These are phyloP conservation scores for Aphanomyces euteiches DNA, from an alignment of 352 stramenopile species.

Conservation along the genomic window DNA sequence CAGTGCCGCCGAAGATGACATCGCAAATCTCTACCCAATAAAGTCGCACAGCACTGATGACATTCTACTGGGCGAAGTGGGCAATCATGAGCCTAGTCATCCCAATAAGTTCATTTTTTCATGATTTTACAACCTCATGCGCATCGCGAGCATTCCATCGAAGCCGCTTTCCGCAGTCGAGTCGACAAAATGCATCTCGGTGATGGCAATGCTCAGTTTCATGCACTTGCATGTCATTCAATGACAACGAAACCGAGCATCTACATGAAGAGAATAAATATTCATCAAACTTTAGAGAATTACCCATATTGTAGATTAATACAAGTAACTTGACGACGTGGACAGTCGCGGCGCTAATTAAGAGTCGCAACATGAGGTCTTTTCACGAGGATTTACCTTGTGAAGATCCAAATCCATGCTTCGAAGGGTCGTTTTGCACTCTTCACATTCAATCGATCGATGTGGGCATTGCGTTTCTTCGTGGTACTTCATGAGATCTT, in stretches of 20 bases:
- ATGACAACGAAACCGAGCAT: slow-evolving; percentile 37
- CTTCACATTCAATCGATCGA: slow-evolving; percentile 51
- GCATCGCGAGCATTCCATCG: slow-evolving; percentile 43
- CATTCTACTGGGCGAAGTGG: slow-evolving; percentile 47
- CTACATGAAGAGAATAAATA: background rate
- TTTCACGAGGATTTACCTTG: slow-evolving; percentile 28
- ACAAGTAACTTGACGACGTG: slow-evolving; percentile 43
- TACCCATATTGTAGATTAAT: slow-evolving; percentile 56
- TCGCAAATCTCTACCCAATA: slow-evolving; percentile 44
- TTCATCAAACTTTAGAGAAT: background rate
- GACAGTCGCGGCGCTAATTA: slow-evolving; percentile 34
- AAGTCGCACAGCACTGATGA: slow-evolving; percentile 38
- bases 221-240: slow-evolving; percentile 41
- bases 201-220: slow-evolving; percentile 57
- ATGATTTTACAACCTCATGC: slow-evolving; percentile 40
- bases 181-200: slow-evolving; percentile 45
- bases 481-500: slow-evolving; percentile 54
- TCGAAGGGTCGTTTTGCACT: slow-evolving; percentile 36
- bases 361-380: no score
- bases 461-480: slow-evolving; percentile 57
- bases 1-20: slow-evolving; percentile 46
- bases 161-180: slow-evolving; percentile 44
- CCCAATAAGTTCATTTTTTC: no score
- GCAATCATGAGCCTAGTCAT: slow-evolving; percentile 37
- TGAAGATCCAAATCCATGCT: slow-evolving; percentile 40